Evolutionary conservation across 2,329 filamentous ascomycete genomes (phyloP), one percentile per base, ranked within the genome.

Genomic region (Allantophomopsis lycopodina): DNA sequence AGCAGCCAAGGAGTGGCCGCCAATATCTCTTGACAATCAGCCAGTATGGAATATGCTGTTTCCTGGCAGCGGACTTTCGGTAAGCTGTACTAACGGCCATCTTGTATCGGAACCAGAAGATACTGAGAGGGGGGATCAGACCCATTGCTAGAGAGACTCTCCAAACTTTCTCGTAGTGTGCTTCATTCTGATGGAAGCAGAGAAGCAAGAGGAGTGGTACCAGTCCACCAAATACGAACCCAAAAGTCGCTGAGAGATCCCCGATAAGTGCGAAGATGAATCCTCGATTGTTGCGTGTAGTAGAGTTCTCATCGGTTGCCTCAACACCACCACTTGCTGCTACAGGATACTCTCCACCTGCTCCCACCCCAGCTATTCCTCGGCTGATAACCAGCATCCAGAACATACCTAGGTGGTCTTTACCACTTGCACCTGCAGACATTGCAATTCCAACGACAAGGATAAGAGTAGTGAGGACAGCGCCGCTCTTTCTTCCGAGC

Each of bases 211-310:
- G 57, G 7, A 73, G 51, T 2, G 69, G 66, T 0, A 71, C 61
- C 0, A 71, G 50, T 0, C 63, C 64, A 6, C 60, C 64, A 50
- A 63, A 69, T 4, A 68, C 61, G 44, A 68, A 71, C 0, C 69
- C 69, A 15, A 73, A 52, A 1, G 63, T 64, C 1, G 62, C 56
- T 1, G 69, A 65, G 8, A 74, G 50, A 45, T 72, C 65, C 2
- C 63, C 61, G 15, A 72, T 60, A 60, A 73, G 63, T 14, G 68
- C 68, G 42, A 74, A 72, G 50, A 73, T 66, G 53, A 72, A 70
- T 5, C 70, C 69, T 30, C 68, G 58, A 32, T 59, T 59, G 42
- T 65, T 67, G 23, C 67, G 60, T 37, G 61, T 58, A 6, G 54
- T 48, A 7, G 48, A 53, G 36, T 55, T 60, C 47, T 73, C 69